These are phyloP conservation scores for Metroxylon sagu DNA, from an alignment of 176 grass and related monocot genomes.

Conservation along the genomic window DNA sequence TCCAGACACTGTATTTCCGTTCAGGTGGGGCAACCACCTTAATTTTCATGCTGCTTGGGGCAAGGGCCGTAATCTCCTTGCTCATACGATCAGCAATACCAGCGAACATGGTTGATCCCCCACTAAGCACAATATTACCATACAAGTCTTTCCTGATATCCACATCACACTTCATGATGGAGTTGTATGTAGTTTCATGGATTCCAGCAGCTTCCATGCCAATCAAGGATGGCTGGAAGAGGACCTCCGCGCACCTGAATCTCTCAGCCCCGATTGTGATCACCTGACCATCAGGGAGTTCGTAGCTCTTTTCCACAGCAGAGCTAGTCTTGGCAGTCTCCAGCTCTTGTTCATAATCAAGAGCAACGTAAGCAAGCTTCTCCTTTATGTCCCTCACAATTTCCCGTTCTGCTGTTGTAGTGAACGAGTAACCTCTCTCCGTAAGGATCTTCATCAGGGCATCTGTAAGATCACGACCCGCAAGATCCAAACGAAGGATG, in stretches of 20 bases:
- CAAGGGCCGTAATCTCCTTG: slow-evolving; percentile 11
- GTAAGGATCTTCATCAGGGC: slow-evolving; percentile 12
- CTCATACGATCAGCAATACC: slow-evolving; percentile 13
- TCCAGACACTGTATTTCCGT: slow-evolving; percentile 9
- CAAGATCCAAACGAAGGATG: slow-evolving; percentile 11
- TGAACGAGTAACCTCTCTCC: slow-evolving; percentile 9
- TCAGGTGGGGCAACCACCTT: slow-evolving; percentile 10
- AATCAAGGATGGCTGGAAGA: slow-evolving; percentile 6
- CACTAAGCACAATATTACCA: slow-evolving; percentile 5
- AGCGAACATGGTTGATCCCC: slow-evolving; percentile 4
- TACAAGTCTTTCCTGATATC: slow-evolving; percentile 14
- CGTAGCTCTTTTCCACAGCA: slow-evolving; percentile 3
- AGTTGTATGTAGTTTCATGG: slow-evolving; percentile 6
- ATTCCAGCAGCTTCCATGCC: slow-evolving; percentile 12
- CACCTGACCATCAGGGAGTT: slow-evolving; percentile 4
- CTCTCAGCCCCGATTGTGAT: slow-evolving; percentile 6
- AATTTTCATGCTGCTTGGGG: slow-evolving; percentile 4
- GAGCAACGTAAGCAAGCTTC: slow-evolving; percentile 10
- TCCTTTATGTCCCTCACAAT: slow-evolving; percentile 8
- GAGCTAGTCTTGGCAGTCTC: slow-evolving; percentile 14
- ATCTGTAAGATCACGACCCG: slow-evolving; percentile 6
- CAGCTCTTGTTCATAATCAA: slow-evolving; percentile 6
- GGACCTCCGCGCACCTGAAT: slow-evolving; percentile 13
- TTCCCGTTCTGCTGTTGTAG: slow-evolving; percentile 10
- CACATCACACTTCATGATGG: slow-evolving; percentile 5